phyloP scores from a whole-genome alignment of 257 asterid genomes.

The Solanum verrucosum region DNA sequence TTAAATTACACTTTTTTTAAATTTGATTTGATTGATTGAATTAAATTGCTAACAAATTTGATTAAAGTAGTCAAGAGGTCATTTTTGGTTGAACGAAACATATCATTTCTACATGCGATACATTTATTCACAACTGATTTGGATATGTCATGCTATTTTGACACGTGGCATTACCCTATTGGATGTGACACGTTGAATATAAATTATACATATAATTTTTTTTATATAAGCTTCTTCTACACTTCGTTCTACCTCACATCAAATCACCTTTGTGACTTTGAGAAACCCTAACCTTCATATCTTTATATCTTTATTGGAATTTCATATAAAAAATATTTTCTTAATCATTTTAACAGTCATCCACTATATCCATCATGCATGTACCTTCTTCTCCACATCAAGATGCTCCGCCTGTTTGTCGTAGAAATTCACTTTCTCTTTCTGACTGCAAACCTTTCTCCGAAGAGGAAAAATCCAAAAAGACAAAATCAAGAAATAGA shows the following conservation, averaged over 20 bases:
- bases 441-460: neutral
- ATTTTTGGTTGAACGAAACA: too few species aligned
- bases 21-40: neutral
- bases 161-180: neutral
- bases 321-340: neutral
- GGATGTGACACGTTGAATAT: neutral
- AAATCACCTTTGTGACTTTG: neutral
- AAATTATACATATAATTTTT: too few species aligned
- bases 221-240: neutral
- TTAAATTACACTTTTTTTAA: neutral
- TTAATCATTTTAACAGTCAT: too few species aligned
- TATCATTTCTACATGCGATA: neutral
- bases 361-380: neutral
- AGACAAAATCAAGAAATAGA: neutral
- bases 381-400: neutral
- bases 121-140: neutral
- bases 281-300: neutral
- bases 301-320: neutral
- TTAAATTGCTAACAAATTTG: neutral
- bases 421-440: neutral
- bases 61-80: neutral
- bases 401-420: neutral
- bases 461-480: neutral
- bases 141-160: neutral
- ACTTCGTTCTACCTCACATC: neutral